Percentiles rank a stretch among this genome's conserved stretches.
phyloP scores from a whole-genome alignment of 2,329 filamentous ascomycete species.

The Penicillium sp. region DNA sequence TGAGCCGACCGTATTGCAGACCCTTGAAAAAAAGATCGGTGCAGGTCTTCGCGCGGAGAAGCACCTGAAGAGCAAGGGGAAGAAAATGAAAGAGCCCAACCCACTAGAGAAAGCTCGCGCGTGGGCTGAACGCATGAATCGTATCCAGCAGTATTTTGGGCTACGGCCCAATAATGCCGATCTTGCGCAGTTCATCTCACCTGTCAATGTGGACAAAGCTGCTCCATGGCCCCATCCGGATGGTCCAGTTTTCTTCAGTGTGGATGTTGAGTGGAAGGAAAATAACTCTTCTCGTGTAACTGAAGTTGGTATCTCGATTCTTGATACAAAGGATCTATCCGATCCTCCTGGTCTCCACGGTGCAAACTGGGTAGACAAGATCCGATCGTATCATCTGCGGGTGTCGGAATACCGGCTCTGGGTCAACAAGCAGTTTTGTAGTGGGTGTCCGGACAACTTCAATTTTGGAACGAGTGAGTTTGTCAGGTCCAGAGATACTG shows the following conservation, averaged over 20 bases:
- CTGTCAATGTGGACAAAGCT: background rate
- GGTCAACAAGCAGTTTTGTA: conserved; percentile 69
- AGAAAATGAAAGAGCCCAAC: background rate
- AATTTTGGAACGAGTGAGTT: conserved; percentile 67
- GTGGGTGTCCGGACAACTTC: conserved; percentile 77
- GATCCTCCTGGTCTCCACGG: conserved; percentile 64
- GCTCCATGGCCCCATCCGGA: background rate
- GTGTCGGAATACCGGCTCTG: conserved; percentile 70
- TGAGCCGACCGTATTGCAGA: background rate
- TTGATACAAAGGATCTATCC: conserved; percentile 71
- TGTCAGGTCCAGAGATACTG: conserved; percentile 52
- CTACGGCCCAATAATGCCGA: background rate
- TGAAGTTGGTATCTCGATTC: conserved; percentile 80
- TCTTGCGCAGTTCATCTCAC: background rate
- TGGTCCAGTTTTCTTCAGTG: conserved; percentile 53
- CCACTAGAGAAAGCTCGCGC: background rate
- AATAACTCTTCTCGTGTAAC: conserved; percentile 68
- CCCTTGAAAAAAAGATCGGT: background rate
- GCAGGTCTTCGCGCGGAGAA: background rate
- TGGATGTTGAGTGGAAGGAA: conserved; percentile 87
- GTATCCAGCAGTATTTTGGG: background rate
- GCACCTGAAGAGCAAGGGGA: background rate
- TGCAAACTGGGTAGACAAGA: conserved; percentile 67
- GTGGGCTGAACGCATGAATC: background rate
- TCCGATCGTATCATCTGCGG: conserved; percentile 75